Conservation (phyloP, 2,329 filamentous ascomycete species). For the Diaporthe sp. region DNA sequence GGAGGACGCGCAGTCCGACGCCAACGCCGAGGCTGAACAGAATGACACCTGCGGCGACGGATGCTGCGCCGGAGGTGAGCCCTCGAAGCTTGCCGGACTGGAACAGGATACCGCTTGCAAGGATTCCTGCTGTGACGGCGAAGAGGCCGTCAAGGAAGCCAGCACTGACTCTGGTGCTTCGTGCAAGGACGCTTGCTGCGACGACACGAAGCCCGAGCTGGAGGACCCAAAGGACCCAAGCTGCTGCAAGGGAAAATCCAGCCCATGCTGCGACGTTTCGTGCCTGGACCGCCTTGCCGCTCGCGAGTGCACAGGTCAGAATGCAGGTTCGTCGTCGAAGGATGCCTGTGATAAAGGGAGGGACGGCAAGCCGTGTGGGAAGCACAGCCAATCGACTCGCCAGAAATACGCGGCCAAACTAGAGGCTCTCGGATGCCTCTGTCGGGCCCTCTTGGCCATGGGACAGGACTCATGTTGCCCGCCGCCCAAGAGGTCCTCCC, state of each 20-base stretch:
- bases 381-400: slow-evolving; percentile 53
- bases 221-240: slow-evolving; percentile 40
- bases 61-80: neutral
- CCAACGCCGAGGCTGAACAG: neutral
- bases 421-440: slow-evolving; percentile 66
- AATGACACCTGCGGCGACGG: neutral
- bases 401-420: slow-evolving; percentile 59
- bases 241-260: slow-evolving; percentile 58
- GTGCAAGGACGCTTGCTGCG: slow-evolving; percentile 14
- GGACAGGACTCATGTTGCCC: slow-evolving; percentile 66
- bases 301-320: slow-evolving; percentile 53
- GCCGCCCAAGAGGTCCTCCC: slow-evolving; percentile 45
- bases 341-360: slow-evolving; percentile 36
- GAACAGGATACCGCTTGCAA: neutral
- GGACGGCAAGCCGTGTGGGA: slow-evolving; percentile 51
- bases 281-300: slow-evolving; percentile 61
- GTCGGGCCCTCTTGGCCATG: slow-evolving; percentile 63
- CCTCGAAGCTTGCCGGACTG: neutral
- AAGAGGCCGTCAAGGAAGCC: neutral
- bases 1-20: neutral
- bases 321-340: slow-evolving; percentile 30
- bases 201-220: neutral
- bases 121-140: slow-evolving; percentile 2
- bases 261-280: slow-evolving; percentile 58
- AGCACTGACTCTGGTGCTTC: neutral